Evolutionary conservation across 2,329 filamentous ascomycete genomes (phyloP).

Genomic region (Cercospora beticola): DNA sequence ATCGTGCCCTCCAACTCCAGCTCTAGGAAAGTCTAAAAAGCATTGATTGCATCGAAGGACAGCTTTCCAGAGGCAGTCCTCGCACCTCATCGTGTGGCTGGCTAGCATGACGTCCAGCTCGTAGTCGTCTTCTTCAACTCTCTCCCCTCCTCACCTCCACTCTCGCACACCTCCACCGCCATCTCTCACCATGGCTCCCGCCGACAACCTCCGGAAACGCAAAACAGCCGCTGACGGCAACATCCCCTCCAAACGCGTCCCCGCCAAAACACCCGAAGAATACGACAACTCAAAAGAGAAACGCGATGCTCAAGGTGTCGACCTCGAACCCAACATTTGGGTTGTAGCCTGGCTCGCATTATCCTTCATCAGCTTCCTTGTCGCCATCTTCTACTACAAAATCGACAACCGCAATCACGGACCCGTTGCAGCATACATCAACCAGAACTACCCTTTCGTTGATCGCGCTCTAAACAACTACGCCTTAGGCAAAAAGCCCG

Average conservation of each 20-base stretch:
- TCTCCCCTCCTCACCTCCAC: not conserved
- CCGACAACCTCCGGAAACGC: constrained; percentile 22
- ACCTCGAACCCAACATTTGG: constrained; percentile 28
- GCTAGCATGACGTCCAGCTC: constrained; percentile 11
- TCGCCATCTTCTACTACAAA: constrained; percentile 27
- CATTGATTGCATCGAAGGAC: not conserved
- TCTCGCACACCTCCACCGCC: not conserved
- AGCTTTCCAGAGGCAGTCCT: constrained; percentile 1
- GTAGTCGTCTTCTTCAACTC: not conserved
- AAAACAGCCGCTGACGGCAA: constrained; percentile 16
- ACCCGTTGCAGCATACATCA: constrained; percentile 24
- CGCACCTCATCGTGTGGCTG: constrained; percentile 2
- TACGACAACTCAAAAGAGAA: constrained; percentile 19
- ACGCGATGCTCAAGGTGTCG: constrained; percentile 2
- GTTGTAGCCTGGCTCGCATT: constrained; percentile 21
- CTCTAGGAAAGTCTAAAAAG: constrained; percentile 5
- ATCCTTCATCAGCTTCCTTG: constrained; percentile 18
- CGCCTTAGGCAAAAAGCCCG: constrained; percentile 3
- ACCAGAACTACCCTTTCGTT: constrained; percentile 23
- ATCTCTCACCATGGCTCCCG: constrained; percentile 16
- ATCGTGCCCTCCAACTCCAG: not conserved
- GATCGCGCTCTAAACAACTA: constrained; percentile 19
- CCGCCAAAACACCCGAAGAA: constrained; percentile 14
- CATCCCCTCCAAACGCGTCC: constrained; percentile 8
- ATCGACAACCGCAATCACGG: constrained; percentile 27